These are phyloP conservation scores for Saccharomycopsis fibuligera DNA, from an alignment of 805 yeast genomes.

Conservation along the genomic window DNA sequence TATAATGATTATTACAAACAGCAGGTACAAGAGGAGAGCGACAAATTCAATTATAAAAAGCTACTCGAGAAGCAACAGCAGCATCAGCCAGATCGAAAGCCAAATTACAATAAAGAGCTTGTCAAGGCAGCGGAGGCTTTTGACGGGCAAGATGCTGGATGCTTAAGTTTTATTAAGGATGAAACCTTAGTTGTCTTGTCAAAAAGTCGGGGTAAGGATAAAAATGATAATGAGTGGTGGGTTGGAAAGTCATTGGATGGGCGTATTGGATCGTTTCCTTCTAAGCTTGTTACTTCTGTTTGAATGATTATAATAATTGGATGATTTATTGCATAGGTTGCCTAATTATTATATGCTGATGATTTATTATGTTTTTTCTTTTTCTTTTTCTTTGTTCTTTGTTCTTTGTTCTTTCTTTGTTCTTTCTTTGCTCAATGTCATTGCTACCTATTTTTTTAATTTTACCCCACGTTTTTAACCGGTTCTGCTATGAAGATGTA, in stretches of 20 bases:
- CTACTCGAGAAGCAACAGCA: background rate
- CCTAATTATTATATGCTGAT: background rate
- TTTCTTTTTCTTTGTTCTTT: background rate
- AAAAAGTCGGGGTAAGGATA: background rate
- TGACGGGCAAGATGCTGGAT: conserved; percentile 11
- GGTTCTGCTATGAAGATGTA: too few species aligned
- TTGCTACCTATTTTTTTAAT: too few species aligned
- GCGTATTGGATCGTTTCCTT: conserved; percentile 18
- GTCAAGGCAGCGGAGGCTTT: conserved; percentile 2
- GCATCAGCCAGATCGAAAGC: background rate
- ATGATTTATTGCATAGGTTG: background rate
- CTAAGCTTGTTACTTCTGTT: background rate
- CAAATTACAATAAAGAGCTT: background rate
- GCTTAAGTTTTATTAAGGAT: conserved; percentile 14
- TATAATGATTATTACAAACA: conserved; percentile 4
- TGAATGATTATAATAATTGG: background rate
- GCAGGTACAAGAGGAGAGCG: conserved; percentile 1
- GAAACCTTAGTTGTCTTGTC: conserved; percentile 14
- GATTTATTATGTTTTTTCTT: background rate
- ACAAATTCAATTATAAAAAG: background rate
- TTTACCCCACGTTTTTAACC: too few species aligned
- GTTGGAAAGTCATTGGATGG: conserved; percentile 18
- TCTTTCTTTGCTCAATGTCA: background rate
- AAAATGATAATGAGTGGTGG: conserved; percentile 12
- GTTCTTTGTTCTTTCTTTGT: background rate